Base-by-base conservation (phyloP, 192 early-diverging fungal genomes). In the Coemansia sp. region DNA sequence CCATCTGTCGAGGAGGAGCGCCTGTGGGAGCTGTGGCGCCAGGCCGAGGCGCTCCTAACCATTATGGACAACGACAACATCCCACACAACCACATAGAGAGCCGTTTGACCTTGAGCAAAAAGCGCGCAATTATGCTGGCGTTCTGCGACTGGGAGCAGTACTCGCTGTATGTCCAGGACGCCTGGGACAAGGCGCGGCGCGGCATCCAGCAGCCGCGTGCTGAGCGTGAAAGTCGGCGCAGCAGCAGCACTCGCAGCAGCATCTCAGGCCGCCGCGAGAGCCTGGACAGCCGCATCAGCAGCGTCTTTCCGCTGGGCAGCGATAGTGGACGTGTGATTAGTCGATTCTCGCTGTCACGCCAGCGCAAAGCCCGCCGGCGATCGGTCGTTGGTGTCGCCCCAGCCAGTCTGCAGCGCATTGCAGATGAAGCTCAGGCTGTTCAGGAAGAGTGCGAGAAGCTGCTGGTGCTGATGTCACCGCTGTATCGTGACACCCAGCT, bases 81-180 rank as follows among this genome's bases (percentile, higher is more conserved):
- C 6, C 78, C 72, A 28, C 53, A 63, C 26, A 65, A 47, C 62
- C 64, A 51, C 26, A 54, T 71, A 21, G 78, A 71, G 40, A 71
- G 62, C 56, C 57, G 71, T 12, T 57, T 81, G 49, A 74, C 72
- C 42, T 66, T 81, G 26, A 81, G 78, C 72, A 81, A 81, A 62
- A 81, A 74, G 72, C 78, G 78, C 22, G 72, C 78, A 17, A 81
- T 81, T 46, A 81, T 81, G 78, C 65, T 81, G 34, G 78, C 78
- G 10, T 81, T 81, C 57, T 74, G 78, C 69, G 78, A 81, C 66
- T 81, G 78, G 78, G 78, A 81, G 69, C 78, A 81, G 69, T 81
- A 81, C 71, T 74, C 78, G 65, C 46, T 69, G 38, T 81, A 81
- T 25, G 78, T 81, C 42, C 78, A 81, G 60, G 78, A 81, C 34